Percentiles rank a stretch among this genome's conserved stretches.
Conservation (phyloP, 108 stramenopile species). For the Cylindrotheca closterium region DNA sequence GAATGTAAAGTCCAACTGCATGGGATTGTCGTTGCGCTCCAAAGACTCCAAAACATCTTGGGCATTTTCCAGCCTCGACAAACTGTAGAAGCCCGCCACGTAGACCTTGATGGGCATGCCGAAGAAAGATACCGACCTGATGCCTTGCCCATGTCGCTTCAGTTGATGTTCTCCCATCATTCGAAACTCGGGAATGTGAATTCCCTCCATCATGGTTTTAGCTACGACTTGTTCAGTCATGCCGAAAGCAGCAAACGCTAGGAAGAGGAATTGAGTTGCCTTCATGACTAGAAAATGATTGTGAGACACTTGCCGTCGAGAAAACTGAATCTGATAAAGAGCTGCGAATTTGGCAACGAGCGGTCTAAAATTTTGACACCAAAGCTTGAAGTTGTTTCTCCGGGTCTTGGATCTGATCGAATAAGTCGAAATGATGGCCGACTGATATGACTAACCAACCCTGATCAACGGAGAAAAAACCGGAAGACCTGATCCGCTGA, state of each 20-base stretch:
- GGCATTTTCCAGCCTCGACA: constrained; percentile 5
- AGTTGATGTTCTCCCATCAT: constrained; percentile 19
- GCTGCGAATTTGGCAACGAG: too few species aligned
- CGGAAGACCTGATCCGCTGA: too few species aligned
- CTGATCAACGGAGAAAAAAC: too few species aligned
- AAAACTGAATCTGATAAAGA: too few species aligned
- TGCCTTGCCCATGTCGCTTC: constrained; percentile 31
- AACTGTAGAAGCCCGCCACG: constrained; percentile 31
- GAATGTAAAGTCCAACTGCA: constrained; percentile 37
- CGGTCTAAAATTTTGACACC: too few species aligned
- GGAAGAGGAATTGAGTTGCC: too few species aligned
- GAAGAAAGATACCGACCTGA: constrained; percentile 24
- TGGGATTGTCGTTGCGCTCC: constrained; percentile 10
- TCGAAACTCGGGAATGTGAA: constrained; percentile 9
- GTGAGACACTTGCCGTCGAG: too few species aligned
- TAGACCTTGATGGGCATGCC: constrained; percentile 31
- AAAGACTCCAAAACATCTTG: constrained; percentile 18
- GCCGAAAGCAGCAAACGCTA: too few species aligned
- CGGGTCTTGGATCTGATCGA: not conserved
- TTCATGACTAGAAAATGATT: too few species aligned
- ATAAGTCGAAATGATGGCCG: not conserved
- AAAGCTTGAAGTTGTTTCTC: not conserved
- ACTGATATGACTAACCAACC: too few species aligned
- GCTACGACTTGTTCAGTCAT: not conserved
- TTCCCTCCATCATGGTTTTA: constrained; percentile 7